These are phyloP conservation scores for Moricandia moricandioides DNA, from an alignment of 345 rosid species.

Conservation along the genomic window DNA sequence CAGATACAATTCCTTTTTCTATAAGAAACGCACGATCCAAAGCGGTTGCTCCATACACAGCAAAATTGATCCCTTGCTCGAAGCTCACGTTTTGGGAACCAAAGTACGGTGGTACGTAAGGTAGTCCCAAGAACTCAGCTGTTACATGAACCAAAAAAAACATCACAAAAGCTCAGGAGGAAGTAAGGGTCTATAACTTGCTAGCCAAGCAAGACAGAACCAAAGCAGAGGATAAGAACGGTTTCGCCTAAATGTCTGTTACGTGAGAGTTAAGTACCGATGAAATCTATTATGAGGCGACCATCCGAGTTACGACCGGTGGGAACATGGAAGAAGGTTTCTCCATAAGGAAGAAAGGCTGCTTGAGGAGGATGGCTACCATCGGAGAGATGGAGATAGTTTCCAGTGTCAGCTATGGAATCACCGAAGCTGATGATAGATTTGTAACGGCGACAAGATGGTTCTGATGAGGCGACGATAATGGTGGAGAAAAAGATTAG, in stretches of 20 bases:
- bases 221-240: not conserved
- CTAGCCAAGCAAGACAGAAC: not conserved
- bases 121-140: slow-evolving; percentile 47
- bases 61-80: slow-evolving; percentile 48
- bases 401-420: slow-evolving; percentile 55
- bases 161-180: not conserved
- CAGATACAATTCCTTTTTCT: slow-evolving; percentile 34
- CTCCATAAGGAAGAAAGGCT: slow-evolving; percentile 45
- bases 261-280: slow-evolving; percentile 34
- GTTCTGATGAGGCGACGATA: not conserved
- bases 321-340: slow-evolving; percentile 44
- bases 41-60: slow-evolving; percentile 53
- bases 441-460: not conserved
- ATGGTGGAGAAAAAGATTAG: slow-evolving; percentile 11
- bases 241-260: not conserved
- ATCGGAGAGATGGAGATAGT: slow-evolving; percentile 24
- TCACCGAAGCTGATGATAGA: slow-evolving; percentile 64
- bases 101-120: slow-evolving; percentile 40
- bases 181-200: slow-evolving; percentile 6
- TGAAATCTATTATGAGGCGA: slow-evolving; percentile 53
- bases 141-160: not conserved
- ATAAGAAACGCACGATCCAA: slow-evolving; percentile 34
- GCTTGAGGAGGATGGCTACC: slow-evolving; percentile 15
- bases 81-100: slow-evolving; percentile 35
- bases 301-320: slow-evolving; percentile 53